Percentiles rank a stretch among this genome's conserved stretches.
phyloP scores from a whole-genome alignment of 371 early-diverging fungal genomes.

The Apophysomyces trapeziformis region DNA sequence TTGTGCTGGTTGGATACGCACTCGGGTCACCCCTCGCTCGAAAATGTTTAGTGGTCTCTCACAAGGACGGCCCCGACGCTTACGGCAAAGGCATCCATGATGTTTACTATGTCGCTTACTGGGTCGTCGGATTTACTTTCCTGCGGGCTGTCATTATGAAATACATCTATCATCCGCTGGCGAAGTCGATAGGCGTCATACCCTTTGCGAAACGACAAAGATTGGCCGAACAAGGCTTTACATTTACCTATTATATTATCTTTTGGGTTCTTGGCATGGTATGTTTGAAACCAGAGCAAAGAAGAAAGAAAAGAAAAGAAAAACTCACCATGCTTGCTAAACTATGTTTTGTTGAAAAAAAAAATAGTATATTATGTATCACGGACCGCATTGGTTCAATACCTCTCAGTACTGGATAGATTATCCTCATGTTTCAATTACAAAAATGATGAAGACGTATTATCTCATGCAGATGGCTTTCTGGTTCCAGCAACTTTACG shows the following conservation, averaged over 20 bases:
- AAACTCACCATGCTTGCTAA: background rate
- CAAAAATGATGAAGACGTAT: conserved; percentile 63
- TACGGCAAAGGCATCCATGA: conserved; percentile 50
- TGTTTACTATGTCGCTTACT: conserved; percentile 55
- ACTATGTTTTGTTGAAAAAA: background rate
- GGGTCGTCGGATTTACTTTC: conserved; percentile 66
- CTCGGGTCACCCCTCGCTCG: conserved; percentile 18
- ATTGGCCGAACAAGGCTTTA: conserved; percentile 62
- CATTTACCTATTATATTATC: conserved; percentile 49
- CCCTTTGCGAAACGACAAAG: conserved; percentile 53
- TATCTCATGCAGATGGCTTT: conserved; percentile 76
- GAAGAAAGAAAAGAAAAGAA: background rate
- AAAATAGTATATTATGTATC: conserved; percentile 47
- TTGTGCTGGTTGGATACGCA: conserved; percentile 1
- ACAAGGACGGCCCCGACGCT: conserved; percentile 15
- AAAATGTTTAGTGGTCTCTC: conserved; percentile 20
- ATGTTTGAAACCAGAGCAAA: conserved; percentile 4
- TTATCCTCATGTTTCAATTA: conserved; percentile 61
- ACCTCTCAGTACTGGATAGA: conserved; percentile 62
- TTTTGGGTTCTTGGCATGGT: conserved; percentile 63
- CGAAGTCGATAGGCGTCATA: conserved; percentile 46
- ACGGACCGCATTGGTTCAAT: conserved; percentile 66
- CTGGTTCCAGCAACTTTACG: conserved; percentile 74
- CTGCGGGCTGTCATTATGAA: conserved; percentile 61
- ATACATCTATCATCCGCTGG: conserved; percentile 55